Evolutionary conservation across 2,329 filamentous ascomycete species (phyloP), one percentile per base, ranked within the genome.

Genomic region (Rhinocladiella mackenziei): DNA sequence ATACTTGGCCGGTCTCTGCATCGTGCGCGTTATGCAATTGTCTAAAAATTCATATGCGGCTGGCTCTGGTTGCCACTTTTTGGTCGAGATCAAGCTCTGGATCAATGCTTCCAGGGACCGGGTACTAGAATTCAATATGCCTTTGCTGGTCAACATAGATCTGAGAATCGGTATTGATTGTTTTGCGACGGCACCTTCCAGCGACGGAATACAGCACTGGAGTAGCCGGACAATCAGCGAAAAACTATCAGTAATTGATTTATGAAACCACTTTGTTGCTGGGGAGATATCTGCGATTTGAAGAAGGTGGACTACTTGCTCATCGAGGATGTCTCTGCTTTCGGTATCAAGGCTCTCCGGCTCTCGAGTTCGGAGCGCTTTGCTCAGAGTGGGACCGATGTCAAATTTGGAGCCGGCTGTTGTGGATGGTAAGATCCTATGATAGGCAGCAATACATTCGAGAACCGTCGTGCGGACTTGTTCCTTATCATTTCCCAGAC

Each of bases 261-360:
- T 89, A 51, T 84, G 76, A 70, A 92, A 96, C 91, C 91, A 97
- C 51, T 84, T 81, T 81, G 95, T 92, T 4, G 83, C 82, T 0
- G 86, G 81, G 2, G 89, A 94, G 56, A 83, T 80, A 51, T 81
- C 78, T 3, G 89, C 88, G 60, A 96, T 86, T 20, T 81, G 76
- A 13, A 95, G 78, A 13, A 94, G 71, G 61, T 91, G 86, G 61
- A 89, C 83, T 19, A 96, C 70, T 64, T 94, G 86, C 58, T 89
- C 77, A 7, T 84, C 63, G 15, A 78, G 71, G 34, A 89, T 69
- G 1, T 73, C 73, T 37, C 72, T 64, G 34, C 78, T 71, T 30
- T 75, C 71, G 2, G 71, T 65, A 11, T 73, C 68, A 11, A 62
- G 29, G 10, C 56, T 57, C 1, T 53, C 39, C 10, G 74, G 64